Conservation (phyloP, 495 filamentous ascomycete species). For the Penicillium lagena region DNA sequence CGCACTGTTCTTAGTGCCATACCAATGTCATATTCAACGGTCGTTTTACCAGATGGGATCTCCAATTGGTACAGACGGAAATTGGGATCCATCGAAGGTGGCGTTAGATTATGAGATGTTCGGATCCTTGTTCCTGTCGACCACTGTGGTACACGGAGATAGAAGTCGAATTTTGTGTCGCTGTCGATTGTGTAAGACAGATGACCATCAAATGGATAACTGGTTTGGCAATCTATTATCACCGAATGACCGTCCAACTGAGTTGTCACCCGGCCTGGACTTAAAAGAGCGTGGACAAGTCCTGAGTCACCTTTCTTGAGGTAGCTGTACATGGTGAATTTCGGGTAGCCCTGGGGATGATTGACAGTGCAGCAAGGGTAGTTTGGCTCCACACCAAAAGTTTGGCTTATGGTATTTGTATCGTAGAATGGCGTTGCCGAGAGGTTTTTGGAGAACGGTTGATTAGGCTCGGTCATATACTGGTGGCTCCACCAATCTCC, state of each 20-base stretch:
- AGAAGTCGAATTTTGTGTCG: conserved; percentile 34
- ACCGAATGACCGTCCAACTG: conserved; percentile 3
- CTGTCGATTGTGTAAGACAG: conserved; percentile 43
- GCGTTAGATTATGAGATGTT: background rate
- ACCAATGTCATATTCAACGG: conserved; percentile 8
- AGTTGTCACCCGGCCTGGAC: conserved; percentile 9
- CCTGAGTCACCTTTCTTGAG: conserved; percentile 5
- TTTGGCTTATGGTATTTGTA: conserved; percentile 19
- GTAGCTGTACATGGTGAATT: conserved; percentile 36
- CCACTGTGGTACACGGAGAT: conserved; percentile 46
- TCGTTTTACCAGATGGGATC: conserved; percentile 4
- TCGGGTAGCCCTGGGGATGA: conserved; percentile 54
- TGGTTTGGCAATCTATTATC: conserved; percentile 7
- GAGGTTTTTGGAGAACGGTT: conserved; percentile 42
- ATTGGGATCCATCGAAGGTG: conserved; percentile 8
- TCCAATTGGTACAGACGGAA: conserved; percentile 17
- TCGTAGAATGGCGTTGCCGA: conserved; percentile 45
- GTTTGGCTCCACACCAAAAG: conserved; percentile 26
- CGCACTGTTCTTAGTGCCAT: conserved; percentile 18
- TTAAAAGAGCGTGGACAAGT: conserved; percentile 15
- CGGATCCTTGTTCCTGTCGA: conserved; percentile 18
- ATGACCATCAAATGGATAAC: conserved; percentile 46
- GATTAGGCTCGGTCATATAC: conserved; percentile 54
- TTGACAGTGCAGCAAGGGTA: conserved; percentile 61
- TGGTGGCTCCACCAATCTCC: conserved; percentile 57